These are phyloP conservation scores for Dryadomyces sulphureus DNA, from an alignment of 2,329 filamentous ascomycete species.

Conservation along the genomic window DNA sequence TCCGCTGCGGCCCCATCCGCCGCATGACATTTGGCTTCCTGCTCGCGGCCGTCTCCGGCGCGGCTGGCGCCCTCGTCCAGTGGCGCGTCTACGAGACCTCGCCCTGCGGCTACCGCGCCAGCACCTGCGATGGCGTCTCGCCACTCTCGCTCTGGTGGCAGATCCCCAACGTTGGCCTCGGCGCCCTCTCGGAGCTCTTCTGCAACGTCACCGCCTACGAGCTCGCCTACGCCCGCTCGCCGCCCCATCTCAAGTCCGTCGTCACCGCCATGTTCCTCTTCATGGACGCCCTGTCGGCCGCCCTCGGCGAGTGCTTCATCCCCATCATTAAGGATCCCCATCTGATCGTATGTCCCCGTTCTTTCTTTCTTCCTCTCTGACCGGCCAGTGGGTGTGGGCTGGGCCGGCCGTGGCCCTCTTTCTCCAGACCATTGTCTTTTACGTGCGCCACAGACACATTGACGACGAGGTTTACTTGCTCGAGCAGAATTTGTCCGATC, in stretches of 20 bases:
- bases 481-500: conserved; percentile 8
- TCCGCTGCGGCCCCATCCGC: conserved; percentile 42
- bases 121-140: conserved; percentile 21
- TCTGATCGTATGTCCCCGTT: conserved; percentile 16
- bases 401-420: conserved; percentile 32
- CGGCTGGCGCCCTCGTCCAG: conserved; percentile 41
- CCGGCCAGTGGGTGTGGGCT: conserved; percentile 22
- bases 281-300: conserved; percentile 41
- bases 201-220: conserved; percentile 50
- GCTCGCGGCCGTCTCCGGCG: conserved; percentile 19
- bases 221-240: conserved; percentile 54
- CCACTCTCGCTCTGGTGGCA: conserved; percentile 38
- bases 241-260: conserved; percentile 46
- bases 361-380: not conserved
- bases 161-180: conserved; percentile 32
- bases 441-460: conserved; percentile 27
- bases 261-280: conserved; percentile 42
- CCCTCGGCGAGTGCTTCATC: conserved; percentile 28
- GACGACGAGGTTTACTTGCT: conserved; percentile 32
- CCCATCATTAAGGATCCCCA: conserved; percentile 27
- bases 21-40: conserved; percentile 45
- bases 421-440: conserved; percentile 31
- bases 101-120: conserved; percentile 34
- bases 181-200: conserved; percentile 40
- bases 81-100: conserved; percentile 41